Percentiles rank a stretch among this genome's conserved stretches.
These are phyloP conservation scores for Dactylis glomerata DNA, from an alignment of 176 grass and related monocot genomes.

Conservation along the genomic window DNA sequence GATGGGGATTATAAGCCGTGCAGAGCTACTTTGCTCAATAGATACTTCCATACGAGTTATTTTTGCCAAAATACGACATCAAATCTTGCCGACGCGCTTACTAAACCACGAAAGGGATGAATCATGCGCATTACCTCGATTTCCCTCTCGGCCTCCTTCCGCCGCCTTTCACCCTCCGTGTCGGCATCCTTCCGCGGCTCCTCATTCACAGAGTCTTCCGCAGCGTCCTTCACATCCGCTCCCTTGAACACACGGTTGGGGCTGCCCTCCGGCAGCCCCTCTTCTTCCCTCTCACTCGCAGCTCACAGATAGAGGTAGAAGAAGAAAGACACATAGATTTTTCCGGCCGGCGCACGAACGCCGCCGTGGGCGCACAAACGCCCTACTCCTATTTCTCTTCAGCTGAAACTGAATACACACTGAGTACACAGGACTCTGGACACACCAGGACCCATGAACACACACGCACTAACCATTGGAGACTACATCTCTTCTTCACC, in stretches of 20 bases:
- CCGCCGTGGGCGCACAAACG: too few relatives aligned
- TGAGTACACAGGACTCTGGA: too few relatives aligned
- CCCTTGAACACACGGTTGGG: constrained; percentile 78
- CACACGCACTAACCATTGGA: too few relatives aligned
- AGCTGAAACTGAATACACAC: too few relatives aligned
- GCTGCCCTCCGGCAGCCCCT: too few relatives aligned
- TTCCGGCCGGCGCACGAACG: too few relatives aligned
- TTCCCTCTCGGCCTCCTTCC: constrained; percentile 68
- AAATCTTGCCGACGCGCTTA: background rate
- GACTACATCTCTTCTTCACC: too few relatives aligned
- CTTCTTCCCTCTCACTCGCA: too few relatives aligned
- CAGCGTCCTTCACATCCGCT: constrained; percentile 21
- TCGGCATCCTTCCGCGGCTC: constrained; percentile 26
- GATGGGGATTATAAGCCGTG: background rate
- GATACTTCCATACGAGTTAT: background rate
- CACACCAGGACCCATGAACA: too few relatives aligned
- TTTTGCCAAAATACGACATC: background rate
- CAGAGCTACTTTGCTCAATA: background rate
- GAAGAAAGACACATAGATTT: too few relatives aligned
- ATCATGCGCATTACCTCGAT: constrained; percentile 55
- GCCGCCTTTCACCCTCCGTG: constrained; percentile 24
- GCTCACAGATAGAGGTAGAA: too few relatives aligned
- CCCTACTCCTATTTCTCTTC: too few relatives aligned
- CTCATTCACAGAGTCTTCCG: constrained; percentile 1
- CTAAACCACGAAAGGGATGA: background rate